Conservation (phyloP, 1,284 basidiomycete genomes). For the Inonotus obliquus region DNA sequence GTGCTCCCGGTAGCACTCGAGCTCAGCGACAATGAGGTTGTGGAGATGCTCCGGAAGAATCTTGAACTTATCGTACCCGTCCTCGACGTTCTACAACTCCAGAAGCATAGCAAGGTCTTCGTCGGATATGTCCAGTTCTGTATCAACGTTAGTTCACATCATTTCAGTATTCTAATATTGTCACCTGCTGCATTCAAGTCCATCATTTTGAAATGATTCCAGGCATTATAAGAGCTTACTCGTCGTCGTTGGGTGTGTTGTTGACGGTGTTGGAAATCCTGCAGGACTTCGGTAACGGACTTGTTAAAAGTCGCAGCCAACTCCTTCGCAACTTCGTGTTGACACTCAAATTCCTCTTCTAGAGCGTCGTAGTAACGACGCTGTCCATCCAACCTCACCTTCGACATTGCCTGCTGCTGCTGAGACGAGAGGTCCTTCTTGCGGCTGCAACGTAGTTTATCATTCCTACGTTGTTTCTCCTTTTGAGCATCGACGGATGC, state of each 20-base stretch:
- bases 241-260: background rate
- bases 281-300: background rate
- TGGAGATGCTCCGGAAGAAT: background rate
- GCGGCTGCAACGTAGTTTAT: conserved; percentile 23
- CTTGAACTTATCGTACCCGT: background rate
- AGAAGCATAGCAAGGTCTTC: background rate
- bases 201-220: background rate
- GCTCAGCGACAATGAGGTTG: background rate
- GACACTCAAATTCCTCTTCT: background rate
- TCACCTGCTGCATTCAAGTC: background rate
- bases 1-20: background rate
- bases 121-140: background rate
- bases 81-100: background rate
- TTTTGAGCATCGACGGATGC: too few relatives aligned
- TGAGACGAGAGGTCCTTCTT: background rate
- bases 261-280: background rate
- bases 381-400: background rate
- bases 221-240: background rate
- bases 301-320: background rate
- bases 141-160: background rate
- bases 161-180: background rate
- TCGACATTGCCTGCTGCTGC: background rate
- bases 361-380: background rate
- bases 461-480: too few relatives aligned
- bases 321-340: background rate